Conservation (phyloP, 345 rosid genomes). For the Tarenaya hassleriana region DNA sequence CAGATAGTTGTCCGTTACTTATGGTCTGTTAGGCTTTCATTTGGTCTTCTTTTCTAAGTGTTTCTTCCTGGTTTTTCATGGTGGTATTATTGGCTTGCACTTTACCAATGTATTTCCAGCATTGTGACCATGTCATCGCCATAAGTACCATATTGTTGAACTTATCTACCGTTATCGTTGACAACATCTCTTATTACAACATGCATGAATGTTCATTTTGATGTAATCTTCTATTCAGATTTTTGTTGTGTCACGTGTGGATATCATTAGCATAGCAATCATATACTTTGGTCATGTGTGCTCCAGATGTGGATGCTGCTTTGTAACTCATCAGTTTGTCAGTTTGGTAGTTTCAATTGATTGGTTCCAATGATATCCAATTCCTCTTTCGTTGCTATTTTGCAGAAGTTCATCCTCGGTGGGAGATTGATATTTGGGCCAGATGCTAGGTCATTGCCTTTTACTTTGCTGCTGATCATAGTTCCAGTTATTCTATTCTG, state of each 20-base stretch:
- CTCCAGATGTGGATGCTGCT: neutral
- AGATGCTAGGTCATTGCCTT: slow-evolving; percentile 74
- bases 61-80: neutral
- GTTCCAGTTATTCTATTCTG: slow-evolving; percentile 72
- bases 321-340: too few relatives aligned
- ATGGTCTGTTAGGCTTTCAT: neutral
- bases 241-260: too few relatives aligned
- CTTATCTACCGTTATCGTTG: too few relatives aligned
- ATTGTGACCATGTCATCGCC: too few relatives aligned
- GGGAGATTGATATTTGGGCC: slow-evolving; percentile 98
- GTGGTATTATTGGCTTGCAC: too few relatives aligned
- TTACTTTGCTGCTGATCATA: slow-evolving; percentile 66
- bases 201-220: neutral
- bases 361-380: neutral
- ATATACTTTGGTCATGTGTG: neutral
- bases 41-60: neutral
- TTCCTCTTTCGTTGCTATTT: slow-evolving; percentile 13
- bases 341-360: too few relatives aligned
- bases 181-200: neutral
- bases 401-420: slow-evolving; percentile 78
- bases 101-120: too few relatives aligned
- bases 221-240: neutral
- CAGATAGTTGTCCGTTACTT: too few relatives aligned
- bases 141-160: too few relatives aligned
- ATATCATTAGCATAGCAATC: too few relatives aligned